Base-by-base conservation (phyloP, 352 stramenopile species). In the Pythium grandisporangium region DNA sequence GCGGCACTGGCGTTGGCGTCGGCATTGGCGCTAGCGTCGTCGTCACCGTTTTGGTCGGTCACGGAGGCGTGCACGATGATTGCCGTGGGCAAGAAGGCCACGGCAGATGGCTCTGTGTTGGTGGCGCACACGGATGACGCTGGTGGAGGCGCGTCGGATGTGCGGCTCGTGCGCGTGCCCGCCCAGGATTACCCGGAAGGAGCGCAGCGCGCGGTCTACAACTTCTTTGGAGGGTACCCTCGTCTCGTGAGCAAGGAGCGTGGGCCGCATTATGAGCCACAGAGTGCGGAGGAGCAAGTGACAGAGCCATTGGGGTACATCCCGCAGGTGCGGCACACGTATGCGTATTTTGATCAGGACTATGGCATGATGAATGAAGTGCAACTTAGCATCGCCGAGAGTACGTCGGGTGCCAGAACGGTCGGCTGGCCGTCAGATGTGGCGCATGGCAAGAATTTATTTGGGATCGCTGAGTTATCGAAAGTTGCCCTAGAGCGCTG, bases 351-450 rank as follows among this genome's bases (percentile, higher is more conserved):
- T 46, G 86, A 96, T 51, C 82, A 89, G 39, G 66, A 79, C 53
- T 79, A 96, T 47, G 82, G 71, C 34, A 81, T 93, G 56, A 86
- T 95, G 38, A 96, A 96, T 60, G 86, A 96, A 57, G 58, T 85
- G 29, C 64, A 90, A 53, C 56, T 95, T 19, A 85, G 58, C 22
- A 95, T 96, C 36, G 83, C 73, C 21, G 86, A 96, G 64, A 88
- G 63, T 23, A 96, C 84, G 22, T 95, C 76, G 33, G 65, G 65
- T 12, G 75, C 69, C 8, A 63, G 70, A 10, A 79, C 65, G 39
- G 52, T 81, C 17, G 58, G 74, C 52, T 79, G 66, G 66, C 44
- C 66, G 2, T 54, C 36, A 3, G 55, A 73, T 39, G 32, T 66
- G 2, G 43, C 57, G 1, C 51, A 73, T 23, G 80, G 80, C 36